Evolutionary conservation across 306 rosid genomes (phyloP), one percentile per base, ranked within the genome.

Genomic region (Dryas octopetala): DNA sequence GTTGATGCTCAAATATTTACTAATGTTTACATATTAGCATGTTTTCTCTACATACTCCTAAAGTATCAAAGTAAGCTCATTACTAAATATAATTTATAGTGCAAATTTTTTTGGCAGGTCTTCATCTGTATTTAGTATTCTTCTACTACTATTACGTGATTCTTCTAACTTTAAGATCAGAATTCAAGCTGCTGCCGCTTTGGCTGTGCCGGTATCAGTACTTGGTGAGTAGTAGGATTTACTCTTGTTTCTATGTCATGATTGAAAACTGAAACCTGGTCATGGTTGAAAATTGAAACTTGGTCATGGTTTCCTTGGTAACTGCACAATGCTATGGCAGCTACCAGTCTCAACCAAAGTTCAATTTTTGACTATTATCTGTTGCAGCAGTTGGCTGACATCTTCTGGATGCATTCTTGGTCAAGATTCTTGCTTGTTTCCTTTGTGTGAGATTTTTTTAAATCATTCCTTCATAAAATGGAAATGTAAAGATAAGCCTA

Each of bases 101-200:
- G 26, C 60, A 41, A 58, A 19, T 54, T 16, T 73, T 66, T 71
- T 76, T 65, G 74, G 78, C 82, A 94, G 98, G 98, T 88, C 94
- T 63, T 88, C 96, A 44, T 83, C 83, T 63, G 89, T 91, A 73
- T 95, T 85, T 79, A 91, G 96, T 79, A 83, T 90, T 82, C 97
- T 95, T 83, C 79, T 95, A 62, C 89, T 91, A 26, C 84, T 95
- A 13, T 83, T 95, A 63, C 97, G 87, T 23, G 89, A 90, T 81
- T 91, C 98, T 68, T 89, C 96, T 13, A 90, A 95, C 85, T 91
- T 79, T 80, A 95, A 91, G 87, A 90, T 91, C 87, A 88, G 91
- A 85, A 95, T 95, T 79, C 98, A 91, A 86, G 97, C 98, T 81
- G 97, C 98, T 60, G 95, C 92, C 61, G 96, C 98, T 62, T 80